These are phyloP conservation scores for Phytophthora pini DNA, from an alignment of 352 stramenopile species.

Conservation along the genomic window DNA sequence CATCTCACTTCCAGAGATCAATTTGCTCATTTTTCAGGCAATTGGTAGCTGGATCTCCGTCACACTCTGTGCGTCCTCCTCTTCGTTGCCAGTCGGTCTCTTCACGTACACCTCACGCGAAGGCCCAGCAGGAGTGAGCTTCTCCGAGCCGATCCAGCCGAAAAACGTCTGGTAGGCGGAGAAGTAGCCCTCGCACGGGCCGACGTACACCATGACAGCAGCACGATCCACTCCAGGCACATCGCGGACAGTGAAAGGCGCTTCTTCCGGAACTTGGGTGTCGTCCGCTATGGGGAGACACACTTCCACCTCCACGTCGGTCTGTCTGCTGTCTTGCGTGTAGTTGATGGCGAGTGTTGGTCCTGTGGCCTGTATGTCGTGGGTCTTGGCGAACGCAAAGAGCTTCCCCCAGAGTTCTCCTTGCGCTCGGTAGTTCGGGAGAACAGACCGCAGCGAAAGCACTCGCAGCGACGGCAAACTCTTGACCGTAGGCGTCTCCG, in stretches of 20 bases:
- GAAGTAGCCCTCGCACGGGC: constrained; percentile 34
- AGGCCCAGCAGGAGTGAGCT: constrained; percentile 31
- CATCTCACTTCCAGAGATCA: background rate
- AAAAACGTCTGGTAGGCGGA: constrained; percentile 45
- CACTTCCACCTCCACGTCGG: constrained; percentile 61
- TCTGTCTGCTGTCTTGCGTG: constrained; percentile 39
- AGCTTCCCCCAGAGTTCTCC: constrained; percentile 42
- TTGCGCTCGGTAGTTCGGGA: constrained; percentile 45
- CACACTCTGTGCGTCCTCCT: constrained; percentile 24
- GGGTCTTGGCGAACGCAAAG: constrained; percentile 21
- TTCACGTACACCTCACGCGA: constrained; percentile 55
- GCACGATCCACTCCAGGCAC: constrained; percentile 30
- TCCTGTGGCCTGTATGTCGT: constrained; percentile 25
- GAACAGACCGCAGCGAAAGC: constrained; percentile 35
- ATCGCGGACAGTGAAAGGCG: constrained; percentile 31
- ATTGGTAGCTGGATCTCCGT: constrained; percentile 47
- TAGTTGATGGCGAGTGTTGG: constrained; percentile 56
- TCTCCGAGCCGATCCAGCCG: constrained; percentile 41
- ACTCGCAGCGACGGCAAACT: constrained; percentile 22
- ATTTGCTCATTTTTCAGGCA: constrained; percentile 12
- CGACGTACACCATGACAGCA: constrained; percentile 44
- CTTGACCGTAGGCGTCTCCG: constrained; percentile 32
- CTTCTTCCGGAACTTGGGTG: constrained; percentile 19
- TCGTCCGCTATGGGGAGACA: constrained; percentile 47
- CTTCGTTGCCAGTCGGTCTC: constrained; percentile 31